Conservation (phyloP, 75 land plant species). For the Adiantum capillusveneris region DNA sequence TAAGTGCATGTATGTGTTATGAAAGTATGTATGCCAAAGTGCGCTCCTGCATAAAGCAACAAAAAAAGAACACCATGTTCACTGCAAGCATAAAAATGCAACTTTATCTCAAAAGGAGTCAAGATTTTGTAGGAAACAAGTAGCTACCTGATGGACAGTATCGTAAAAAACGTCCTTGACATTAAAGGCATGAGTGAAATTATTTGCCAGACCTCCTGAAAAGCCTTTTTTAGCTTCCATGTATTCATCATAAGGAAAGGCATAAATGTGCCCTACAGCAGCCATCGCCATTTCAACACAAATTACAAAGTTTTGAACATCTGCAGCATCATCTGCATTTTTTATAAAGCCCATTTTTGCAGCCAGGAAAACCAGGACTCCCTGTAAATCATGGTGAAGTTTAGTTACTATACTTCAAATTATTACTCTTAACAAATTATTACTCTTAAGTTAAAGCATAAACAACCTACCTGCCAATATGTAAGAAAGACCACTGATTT, state of each 20-base stretch:
- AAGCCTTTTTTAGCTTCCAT: conserved; percentile 24
- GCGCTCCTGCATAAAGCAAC: too few relatives aligned
- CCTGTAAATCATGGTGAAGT: conserved; percentile 16
- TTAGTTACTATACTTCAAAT: too few relatives aligned
- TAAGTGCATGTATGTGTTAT: too few relatives aligned
- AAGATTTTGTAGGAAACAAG: conserved; percentile 1
- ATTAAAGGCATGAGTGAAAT: conserved; percentile 36
- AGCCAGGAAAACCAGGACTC: conserved; percentile 30
- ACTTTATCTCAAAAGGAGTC: too few relatives aligned
- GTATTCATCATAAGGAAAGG: conserved; percentile 35
- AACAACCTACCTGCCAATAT: conserved; percentile 44
- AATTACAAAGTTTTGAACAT: conserved; percentile 34
- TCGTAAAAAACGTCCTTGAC: conserved; percentile 36
- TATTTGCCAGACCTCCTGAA: conserved; percentile 16
- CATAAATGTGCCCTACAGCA: conserved; percentile 41
- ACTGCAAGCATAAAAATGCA: too few relatives aligned
- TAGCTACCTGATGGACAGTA: conserved; percentile 40
- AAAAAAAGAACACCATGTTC: too few relatives aligned
- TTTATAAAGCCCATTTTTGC: conserved; percentile 29
- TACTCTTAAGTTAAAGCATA: background rate
- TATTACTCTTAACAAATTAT: background rate
- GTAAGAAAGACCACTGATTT: conserved; percentile 52
- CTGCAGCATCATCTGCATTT: conserved; percentile 40
- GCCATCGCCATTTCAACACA: conserved; percentile 45
- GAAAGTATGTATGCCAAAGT: too few relatives aligned